Conservation (phyloP, 176 grass and related monocot species). For the Oryza rufipogon region DNA sequence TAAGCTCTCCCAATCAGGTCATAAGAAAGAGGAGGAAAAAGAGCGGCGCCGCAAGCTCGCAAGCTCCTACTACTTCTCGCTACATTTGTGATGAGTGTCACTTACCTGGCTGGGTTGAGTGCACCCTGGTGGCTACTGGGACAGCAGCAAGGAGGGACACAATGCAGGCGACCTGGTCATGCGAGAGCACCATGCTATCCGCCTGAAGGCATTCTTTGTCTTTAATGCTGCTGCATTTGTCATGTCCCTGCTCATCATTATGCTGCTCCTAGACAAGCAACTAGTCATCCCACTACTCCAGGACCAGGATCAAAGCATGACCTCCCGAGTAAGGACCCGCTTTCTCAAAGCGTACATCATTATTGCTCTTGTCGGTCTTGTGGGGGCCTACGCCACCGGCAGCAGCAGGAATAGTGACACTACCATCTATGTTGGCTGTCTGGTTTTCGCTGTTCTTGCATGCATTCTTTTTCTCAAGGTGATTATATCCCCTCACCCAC, state of each 20-base stretch:
- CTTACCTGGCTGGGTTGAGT: slow-evolving; percentile 26
- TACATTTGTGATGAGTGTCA: slow-evolving; percentile 30
- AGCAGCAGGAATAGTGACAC: not conserved
- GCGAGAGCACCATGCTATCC: not conserved
- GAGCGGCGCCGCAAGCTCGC: not conserved
- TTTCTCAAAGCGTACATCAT: not conserved
- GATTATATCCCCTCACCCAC: not conserved
- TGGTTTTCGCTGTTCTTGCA: not conserved
- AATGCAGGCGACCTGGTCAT: slow-evolving; percentile 6
- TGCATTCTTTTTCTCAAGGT: not conserved
- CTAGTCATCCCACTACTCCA: not conserved
- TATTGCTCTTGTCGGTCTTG: not conserved
- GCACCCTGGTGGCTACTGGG: slow-evolving; percentile 38
- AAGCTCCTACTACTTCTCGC: slow-evolving; percentile 31
- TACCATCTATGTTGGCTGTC: not conserved
- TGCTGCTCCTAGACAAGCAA: slow-evolving; percentile 16
- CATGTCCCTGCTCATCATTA: slow-evolving; percentile 21
- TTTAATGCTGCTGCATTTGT: slow-evolving; percentile 1
- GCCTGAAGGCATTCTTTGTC: not conserved
- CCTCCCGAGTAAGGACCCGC: not conserved
- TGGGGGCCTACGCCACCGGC: not conserved
- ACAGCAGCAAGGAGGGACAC: not conserved
- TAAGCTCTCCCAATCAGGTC: too few species aligned
- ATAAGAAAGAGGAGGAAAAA: not conserved
- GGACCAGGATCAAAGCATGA: not conserved